Evolutionary conservation across 192 early-diverging fungal genomes (phyloP).

Genomic region (Piromyces sp.): DNA sequence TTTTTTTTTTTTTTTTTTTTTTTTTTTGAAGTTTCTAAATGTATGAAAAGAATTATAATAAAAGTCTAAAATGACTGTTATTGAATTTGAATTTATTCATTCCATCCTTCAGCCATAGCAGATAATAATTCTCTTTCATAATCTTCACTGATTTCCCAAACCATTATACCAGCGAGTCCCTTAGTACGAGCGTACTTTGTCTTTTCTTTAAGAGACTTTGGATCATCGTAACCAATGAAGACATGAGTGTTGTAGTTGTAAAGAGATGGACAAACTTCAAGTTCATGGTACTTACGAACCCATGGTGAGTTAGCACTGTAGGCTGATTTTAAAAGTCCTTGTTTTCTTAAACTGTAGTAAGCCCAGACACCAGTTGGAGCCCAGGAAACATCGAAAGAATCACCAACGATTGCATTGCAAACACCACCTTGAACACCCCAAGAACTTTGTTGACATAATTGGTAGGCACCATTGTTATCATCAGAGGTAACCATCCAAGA

Average conservation of each 20-base stretch:
- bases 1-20: no score
- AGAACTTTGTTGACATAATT: slow-evolving; percentile 3
- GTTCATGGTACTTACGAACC: slow-evolving; percentile 31
- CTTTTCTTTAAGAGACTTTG: slow-evolving; percentile 41
- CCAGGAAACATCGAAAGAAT: background rate
- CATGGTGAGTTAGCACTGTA: slow-evolving; percentile 28
- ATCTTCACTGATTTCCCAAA: slow-evolving; percentile 7
- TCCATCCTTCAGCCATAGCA: background rate
- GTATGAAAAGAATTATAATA: no score
- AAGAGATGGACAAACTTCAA: slow-evolving; percentile 30
- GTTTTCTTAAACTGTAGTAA: slow-evolving; percentile 32
- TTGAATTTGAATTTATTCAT: background rate
- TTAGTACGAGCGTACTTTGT: slow-evolving; percentile 27
- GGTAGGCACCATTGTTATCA: slow-evolving; percentile 3
- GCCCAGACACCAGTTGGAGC: slow-evolving; percentile 38
- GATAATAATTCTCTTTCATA: background rate
- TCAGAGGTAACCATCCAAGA: background rate
- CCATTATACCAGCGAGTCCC: slow-evolving; percentile 36
- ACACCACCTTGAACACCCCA: background rate
- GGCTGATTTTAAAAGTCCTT: slow-evolving; percentile 21
- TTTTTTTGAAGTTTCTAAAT: no score
- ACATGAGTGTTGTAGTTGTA: slow-evolving; percentile 34
- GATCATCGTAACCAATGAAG: slow-evolving; percentile 65
- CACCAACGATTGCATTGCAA: background rate
- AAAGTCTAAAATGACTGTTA: no score